A percentile compares a stretch with the other conserved stretches of the same genome.
Conservation (phyloP, 495 filamentous ascomycete species). For the Elaphomyces granulatus region DNA sequence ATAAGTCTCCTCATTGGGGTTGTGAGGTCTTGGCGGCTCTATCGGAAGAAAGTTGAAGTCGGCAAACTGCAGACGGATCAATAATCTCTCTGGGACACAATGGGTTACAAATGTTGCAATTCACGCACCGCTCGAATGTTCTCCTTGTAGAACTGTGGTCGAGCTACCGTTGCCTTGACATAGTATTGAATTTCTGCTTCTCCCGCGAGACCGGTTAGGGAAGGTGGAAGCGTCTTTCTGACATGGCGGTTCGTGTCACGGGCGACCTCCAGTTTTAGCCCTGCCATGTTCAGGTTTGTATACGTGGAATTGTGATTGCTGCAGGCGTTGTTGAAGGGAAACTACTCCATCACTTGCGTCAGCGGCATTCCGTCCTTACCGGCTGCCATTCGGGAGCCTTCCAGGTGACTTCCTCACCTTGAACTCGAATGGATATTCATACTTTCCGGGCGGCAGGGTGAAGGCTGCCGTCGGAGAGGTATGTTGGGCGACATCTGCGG, state of each 20-base stretch:
- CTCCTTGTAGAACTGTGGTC: conserved; percentile 71
- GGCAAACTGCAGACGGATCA: conserved; percentile 27
- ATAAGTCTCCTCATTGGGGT: conserved; percentile 62
- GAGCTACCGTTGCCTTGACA: conserved; percentile 76
- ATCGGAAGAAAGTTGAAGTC: conserved; percentile 80
- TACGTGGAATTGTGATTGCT: conserved; percentile 42
- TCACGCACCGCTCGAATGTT: conserved; percentile 52
- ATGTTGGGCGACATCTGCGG: conserved; percentile 34
- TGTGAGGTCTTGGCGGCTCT: conserved; percentile 62
- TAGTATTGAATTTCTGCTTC: conserved; percentile 87
- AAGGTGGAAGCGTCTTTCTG: conserved; percentile 77
- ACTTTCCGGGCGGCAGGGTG: conserved; percentile 57
- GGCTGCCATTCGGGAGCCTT: too few species aligned
- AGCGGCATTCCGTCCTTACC: too few species aligned
- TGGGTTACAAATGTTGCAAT: neutral
- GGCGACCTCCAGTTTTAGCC: conserved; percentile 43
- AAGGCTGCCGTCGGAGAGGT: conserved; percentile 34
- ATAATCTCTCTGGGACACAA: neutral
- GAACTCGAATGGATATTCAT: conserved; percentile 85
- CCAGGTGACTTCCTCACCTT: too few species aligned
- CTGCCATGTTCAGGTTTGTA: conserved; percentile 40
- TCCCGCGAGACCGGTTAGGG: conserved; percentile 64
- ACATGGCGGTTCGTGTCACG: conserved; percentile 48
- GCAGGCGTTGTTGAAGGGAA: conserved; percentile 89
- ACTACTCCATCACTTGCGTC: too few species aligned